Evolutionary conservation across 2,329 filamentous ascomycete species (phyloP).

Genomic region (Elsinoe batatas): DNA sequence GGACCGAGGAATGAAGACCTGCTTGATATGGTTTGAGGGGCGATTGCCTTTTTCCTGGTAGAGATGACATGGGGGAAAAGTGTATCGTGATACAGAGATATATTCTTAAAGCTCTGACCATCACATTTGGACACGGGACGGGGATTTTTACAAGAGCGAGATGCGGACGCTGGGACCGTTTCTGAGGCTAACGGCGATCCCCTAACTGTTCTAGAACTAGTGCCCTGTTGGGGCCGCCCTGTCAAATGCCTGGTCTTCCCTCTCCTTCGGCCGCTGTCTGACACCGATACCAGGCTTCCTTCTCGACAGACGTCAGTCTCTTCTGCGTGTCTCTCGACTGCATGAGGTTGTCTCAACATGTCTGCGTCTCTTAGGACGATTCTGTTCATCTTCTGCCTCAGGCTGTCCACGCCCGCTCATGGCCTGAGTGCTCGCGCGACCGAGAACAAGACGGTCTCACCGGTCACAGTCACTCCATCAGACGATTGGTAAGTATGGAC

Average conservation of each 20-base stretch:
- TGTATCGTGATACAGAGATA: background rate
- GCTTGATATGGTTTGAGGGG: background rate
- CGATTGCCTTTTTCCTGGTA: background rate
- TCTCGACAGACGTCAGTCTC: background rate
- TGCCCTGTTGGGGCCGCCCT: background rate
- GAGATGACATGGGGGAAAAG: background rate
- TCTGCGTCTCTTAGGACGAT: background rate
- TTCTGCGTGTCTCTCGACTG: background rate
- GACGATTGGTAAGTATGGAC: background rate
- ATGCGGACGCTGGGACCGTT: background rate
- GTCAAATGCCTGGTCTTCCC: background rate
- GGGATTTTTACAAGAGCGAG: background rate
- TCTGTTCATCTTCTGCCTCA: background rate
- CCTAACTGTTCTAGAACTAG: conserved; percentile 2
- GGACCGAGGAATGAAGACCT: background rate
- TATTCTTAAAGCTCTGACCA: too few relatives aligned
- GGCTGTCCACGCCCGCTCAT: background rate
- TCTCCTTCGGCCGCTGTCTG: background rate
- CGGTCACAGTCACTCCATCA: conserved; percentile 9
- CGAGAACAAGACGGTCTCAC: background rate
- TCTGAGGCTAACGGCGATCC: background rate
- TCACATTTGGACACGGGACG: background rate
- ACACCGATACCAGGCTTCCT: background rate
- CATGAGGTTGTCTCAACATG: conserved; percentile 1
- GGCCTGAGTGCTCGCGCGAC: conserved; percentile 4